Evolutionary conservation across 306 rosid species (phyloP), one percentile per base, ranked within the genome.

Genomic region (Ammopiptanthus mongolicus): DNA sequence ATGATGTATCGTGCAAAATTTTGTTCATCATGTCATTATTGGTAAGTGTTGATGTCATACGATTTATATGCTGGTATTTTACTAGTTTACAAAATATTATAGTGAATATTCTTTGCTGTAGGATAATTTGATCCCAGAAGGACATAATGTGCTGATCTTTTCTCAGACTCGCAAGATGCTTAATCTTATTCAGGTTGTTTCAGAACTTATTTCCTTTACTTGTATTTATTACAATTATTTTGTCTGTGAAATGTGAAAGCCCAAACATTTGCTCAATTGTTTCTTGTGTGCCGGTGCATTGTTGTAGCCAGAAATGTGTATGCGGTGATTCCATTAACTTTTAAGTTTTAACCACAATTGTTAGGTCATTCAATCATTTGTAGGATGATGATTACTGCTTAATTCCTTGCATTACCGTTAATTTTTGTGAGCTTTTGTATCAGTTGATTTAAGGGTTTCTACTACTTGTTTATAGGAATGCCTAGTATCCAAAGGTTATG

Each of bases 161-260:
- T 94, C 98, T 65, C 97, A 91, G 86, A 94, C 97, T 67, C 96
- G 95, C 76, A 94, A 90, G 91, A 94, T 91, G 98, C 98, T 94
- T 80, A 90, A 90, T 86, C 91, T 91, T 77, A 85, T 94, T 73
- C 89, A 94, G 96, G 97, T 94, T 63, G 55, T 83, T 70, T 33
- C 59, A 28, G 34, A 46, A 28, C 8, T 63, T 66, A 17, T 47
- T 47, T 70, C 23, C 37, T 31, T 61, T 36, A 42, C 41, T 51
- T 71, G 52, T 14, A 12, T 31, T 73, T 19, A 19, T 68, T 52
- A 6, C 47, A 57, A 22, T 23, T 70, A 52, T 47, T 33, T 64
- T 9, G 17, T 10, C 58, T 17, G 65, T 41, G 58, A 46, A 50
- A 6, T 12, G 8, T 66, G 33, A 46, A 65, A 31, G 44, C 31